These are phyloP conservation scores for Flaveria sonorensis DNA, from an alignment of 129 eudicot species.

Conservation along the genomic window DNA sequence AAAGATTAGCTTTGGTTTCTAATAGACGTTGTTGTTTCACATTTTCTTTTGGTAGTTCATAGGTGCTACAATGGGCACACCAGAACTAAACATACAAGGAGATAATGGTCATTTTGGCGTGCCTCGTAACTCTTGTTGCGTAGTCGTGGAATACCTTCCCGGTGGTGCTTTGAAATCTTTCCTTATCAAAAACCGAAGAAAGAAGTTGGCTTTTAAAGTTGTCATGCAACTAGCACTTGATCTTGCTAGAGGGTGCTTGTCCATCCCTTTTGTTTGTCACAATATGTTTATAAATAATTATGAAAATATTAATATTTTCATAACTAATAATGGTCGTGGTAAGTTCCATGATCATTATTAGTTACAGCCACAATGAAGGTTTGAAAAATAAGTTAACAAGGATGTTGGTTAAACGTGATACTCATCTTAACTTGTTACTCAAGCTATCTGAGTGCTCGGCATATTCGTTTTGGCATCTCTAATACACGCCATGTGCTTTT, in stretches of 20 bases:
- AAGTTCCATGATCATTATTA: background rate
- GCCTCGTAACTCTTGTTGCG: slow-evolving; percentile 79
- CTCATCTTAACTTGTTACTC: background rate
- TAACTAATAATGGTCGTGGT: background rate
- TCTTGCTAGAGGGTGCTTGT: slow-evolving; percentile 79
- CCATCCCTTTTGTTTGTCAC: slow-evolving; percentile 1
- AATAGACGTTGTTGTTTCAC: background rate
- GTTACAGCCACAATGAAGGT: no score
- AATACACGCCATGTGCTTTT: background rate
- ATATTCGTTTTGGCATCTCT: background rate
- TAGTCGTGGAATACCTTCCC: slow-evolving; percentile 86
- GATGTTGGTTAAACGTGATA: background rate
- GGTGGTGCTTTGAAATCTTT: slow-evolving; percentile 84
- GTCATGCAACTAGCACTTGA: slow-evolving; percentile 84
- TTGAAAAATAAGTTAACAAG: background rate
- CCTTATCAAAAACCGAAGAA: slow-evolving; percentile 75
- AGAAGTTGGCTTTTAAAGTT: slow-evolving; percentile 82
- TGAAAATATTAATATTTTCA: background rate
- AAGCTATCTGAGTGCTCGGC: background rate
- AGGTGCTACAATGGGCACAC: slow-evolving; percentile 83
- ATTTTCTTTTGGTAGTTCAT: slow-evolving; percentile 54
- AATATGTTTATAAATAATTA: background rate
- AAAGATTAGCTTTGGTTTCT: background rate
- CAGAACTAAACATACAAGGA: slow-evolving; percentile 75
- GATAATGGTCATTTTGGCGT: slow-evolving; percentile 72